Percentiles rank a stretch among this genome's conserved stretches.
Evolutionary conservation across 345 rosid species (phyloP).

Genomic region (Eutrema yunnanense): DNA sequence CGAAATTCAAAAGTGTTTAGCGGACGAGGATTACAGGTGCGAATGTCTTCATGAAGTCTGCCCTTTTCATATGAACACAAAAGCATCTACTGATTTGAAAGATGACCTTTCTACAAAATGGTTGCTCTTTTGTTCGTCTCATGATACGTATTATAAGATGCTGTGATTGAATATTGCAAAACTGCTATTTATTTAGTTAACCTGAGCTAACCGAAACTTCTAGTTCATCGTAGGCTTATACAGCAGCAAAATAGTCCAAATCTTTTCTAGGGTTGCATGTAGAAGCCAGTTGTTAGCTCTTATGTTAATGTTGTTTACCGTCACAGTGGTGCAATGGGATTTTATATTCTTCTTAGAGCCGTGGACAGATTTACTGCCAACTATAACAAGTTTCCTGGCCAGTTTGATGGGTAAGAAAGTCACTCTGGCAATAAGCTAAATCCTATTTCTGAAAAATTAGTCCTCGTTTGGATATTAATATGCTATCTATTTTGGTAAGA

Average conservation of each 20-base stretch:
- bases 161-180: not conserved
- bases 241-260: not conserved
- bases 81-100: conserved; percentile 1
- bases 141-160: not conserved
- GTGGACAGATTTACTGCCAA: conserved; percentile 83
- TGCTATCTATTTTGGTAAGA: conserved; percentile 34
- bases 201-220: not conserved
- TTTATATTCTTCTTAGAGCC: conserved; percentile 86
- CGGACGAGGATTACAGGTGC: conserved; percentile 85
- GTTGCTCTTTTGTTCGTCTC: not conserved
- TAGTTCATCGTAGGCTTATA: not conserved
- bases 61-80: not conserved
- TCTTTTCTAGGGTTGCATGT: not conserved
- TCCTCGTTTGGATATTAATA: not conserved
- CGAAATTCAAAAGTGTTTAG: conserved; percentile 68
- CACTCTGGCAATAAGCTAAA: not conserved
- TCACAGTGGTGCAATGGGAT: conserved; percentile 69
- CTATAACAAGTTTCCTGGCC: conserved; percentile 87
- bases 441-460: not conserved
- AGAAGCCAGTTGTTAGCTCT: conserved; percentile 7
- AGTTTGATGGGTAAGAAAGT: conserved; percentile 77
- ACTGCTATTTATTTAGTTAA: not conserved
- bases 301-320: conserved; percentile 3
- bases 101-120: not conserved
- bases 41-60: not conserved